phyloP scores from a whole-genome alignment of 2,329 filamentous ascomycete species.

The Colletotrichum eremochloae region DNA sequence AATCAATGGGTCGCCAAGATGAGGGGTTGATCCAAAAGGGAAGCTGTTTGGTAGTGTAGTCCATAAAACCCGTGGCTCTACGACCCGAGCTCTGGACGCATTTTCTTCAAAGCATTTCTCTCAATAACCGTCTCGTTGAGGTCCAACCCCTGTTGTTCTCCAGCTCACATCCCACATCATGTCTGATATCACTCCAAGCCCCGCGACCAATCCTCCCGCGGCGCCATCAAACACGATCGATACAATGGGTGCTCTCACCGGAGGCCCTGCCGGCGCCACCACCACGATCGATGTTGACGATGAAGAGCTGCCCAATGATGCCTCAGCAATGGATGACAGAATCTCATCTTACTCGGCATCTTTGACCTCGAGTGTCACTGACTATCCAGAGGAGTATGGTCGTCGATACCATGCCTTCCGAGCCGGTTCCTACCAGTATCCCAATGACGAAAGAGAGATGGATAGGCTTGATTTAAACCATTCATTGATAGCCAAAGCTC shows the following conservation, averaged over 20 bases:
- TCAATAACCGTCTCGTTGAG: not conserved
- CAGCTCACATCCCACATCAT: not conserved
- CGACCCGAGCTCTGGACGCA: not conserved
- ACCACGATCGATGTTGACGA: not conserved
- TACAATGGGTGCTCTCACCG: not conserved
- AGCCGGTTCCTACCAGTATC: slow-evolving; percentile 47
- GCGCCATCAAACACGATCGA: not conserved
- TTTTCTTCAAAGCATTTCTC: not conserved
- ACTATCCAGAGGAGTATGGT: slow-evolving; percentile 34
- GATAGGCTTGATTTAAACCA: slow-evolving; percentile 27
- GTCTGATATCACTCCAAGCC: not conserved
- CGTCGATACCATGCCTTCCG: not conserved
- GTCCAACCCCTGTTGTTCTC: not conserved
- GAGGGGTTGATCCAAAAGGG: not conserved
- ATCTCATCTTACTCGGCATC: slow-evolving; percentile 9
- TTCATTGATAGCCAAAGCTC: slow-evolving; percentile 1
- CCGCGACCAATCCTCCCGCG: not conserved
- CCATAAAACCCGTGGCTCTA: not conserved
- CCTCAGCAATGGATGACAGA: slow-evolving; percentile 5
- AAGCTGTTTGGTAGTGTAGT: not conserved
- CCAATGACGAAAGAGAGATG: slow-evolving; percentile 49
- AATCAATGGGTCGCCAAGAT: not conserved
- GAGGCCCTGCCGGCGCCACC: not conserved
- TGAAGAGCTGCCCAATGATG: not conserved
- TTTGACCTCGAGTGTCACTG: slow-evolving; percentile 14